Evolutionary conservation across 768 basidiomycete genomes (phyloP), one percentile per base, ranked within the genome.

Genomic region (Daedaleopsis sinensis): DNA sequence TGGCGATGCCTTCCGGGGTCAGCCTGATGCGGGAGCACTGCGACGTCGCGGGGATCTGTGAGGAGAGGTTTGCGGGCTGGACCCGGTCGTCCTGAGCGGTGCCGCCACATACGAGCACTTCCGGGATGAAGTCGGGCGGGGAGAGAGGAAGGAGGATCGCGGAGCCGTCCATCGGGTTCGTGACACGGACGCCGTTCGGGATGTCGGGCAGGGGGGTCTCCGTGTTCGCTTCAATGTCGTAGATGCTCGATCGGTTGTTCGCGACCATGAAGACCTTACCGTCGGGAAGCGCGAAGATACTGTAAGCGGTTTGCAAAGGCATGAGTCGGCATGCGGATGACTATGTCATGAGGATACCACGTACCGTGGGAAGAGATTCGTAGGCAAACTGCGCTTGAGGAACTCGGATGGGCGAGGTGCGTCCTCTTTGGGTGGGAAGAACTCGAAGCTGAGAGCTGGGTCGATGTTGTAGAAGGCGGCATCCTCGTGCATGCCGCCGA

Each of bases 391-490:
- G 36, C 69, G 53, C 21, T 67, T 67, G 35, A 76, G 63, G 65
- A 76, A 76, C 16, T 67, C 69, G 16, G 66, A 59, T 32, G 73
- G 68, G 2, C 69, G 66, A 12, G 64, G 60, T 5, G 71, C 71
- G 27, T 64, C 63, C 55, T 79, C 77, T 72, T 94, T 94, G 1
- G 91, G 89, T 21, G 93, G 93, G 73, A 82, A 95, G 74, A 84
- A 94, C 73, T 93, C 90, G 63, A 90, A 74, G 1, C 89, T 92
- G 70, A 91, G 92, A 74, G 91, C 90, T 59, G 84, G 82, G 2
- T 89, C 90, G 37, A 77, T 81, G 60, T 93, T 93, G 71, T 93
- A 93, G 65, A 92, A 92, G 89, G 89, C 92, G 16, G 90, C 91
- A 15, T 91, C 90, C 71, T 85, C 89, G 68, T 81, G 88, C 13